Evolutionary conservation across 2,329 filamentous ascomycete species (phyloP).

Genomic region (Tolypocladium pustulatum): DNA sequence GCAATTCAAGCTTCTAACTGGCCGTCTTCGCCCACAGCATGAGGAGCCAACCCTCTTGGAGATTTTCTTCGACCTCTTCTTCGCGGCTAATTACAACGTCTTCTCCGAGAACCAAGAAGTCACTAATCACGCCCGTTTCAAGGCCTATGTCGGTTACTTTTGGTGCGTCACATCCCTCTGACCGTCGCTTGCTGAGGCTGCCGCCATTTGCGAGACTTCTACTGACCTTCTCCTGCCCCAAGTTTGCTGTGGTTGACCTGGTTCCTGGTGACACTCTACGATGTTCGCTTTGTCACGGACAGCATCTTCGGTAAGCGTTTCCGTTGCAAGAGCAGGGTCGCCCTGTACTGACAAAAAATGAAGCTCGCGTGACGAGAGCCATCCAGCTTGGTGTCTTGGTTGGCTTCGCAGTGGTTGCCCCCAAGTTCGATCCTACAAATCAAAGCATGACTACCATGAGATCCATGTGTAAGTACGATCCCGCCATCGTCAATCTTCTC

Average conservation of each 20-base stretch:
- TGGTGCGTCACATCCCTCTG: constrained; percentile 9
- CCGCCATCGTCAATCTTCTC: neutral
- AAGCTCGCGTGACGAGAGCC: constrained; percentile 44
- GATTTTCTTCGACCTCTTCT: constrained; percentile 28
- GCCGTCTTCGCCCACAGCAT: constrained; percentile 11
- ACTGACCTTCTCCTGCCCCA: neutral
- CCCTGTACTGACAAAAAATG: neutral
- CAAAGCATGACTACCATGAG: constrained; percentile 27
- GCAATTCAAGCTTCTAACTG: neutral
- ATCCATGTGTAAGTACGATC: constrained; percentile 24
- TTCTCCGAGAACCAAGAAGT: constrained; percentile 30
- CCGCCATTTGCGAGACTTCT: neutral
- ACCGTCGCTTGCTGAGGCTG: neutral
- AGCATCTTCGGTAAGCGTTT: constrained; percentile 40
- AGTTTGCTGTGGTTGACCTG: constrained; percentile 59
- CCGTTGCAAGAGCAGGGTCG: neutral
- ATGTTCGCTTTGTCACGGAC: constrained; percentile 55
- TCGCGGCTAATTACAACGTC: constrained; percentile 52
- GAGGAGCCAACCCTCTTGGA: constrained; percentile 25
- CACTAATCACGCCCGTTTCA: constrained; percentile 20
- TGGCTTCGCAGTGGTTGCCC: constrained; percentile 51
- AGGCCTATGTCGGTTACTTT: constrained; percentile 25
- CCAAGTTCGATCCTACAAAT: constrained; percentile 28
- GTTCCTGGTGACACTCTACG: constrained; percentile 53
- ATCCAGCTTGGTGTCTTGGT: constrained; percentile 55